Conservation (phyloP, 2,329 filamentous ascomycete species). For the Aureobasidium mangrovei region DNA sequence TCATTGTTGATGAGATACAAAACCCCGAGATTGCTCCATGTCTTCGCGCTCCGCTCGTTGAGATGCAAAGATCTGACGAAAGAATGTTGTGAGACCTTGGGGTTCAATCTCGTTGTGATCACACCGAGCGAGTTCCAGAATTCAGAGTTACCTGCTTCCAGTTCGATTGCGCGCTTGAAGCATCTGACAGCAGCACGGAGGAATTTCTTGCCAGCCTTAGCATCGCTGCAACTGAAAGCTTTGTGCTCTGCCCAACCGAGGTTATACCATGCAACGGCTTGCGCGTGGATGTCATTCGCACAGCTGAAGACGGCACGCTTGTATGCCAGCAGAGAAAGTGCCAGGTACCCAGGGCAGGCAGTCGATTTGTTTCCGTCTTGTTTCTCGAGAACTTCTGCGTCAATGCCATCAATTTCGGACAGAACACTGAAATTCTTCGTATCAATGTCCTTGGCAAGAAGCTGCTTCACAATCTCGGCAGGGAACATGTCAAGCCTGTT, state of each 20-base stretch:
- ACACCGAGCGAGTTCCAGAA: conserved; percentile 97
- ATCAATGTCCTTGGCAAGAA: conserved; percentile 50
- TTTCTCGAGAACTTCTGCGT: conserved; percentile 17
- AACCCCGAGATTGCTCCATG: conserved; percentile 86
- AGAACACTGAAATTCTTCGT: conserved; percentile 53
- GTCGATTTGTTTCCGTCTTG: neutral
- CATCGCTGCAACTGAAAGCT: conserved; percentile 55
- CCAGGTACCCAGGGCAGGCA: neutral
- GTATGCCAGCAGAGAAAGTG: conserved; percentile 56
- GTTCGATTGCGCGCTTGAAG: conserved; percentile 92
- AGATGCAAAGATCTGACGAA: conserved; percentile 88
- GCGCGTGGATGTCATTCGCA: conserved; percentile 68
- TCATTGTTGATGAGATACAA: conserved; percentile 82
- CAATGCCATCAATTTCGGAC: conserved; percentile 59
- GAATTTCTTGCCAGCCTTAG: conserved; percentile 54
- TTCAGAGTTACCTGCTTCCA: conserved; percentile 87
- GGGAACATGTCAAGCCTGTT: conserved; percentile 58
- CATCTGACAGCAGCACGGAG: conserved; percentile 75
- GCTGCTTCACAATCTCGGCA: conserved; percentile 42
- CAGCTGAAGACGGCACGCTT: conserved; percentile 75
- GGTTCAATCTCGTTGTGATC: conserved; percentile 76
- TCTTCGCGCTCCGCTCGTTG: conserved; percentile 73
- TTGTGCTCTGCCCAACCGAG: conserved; percentile 88
- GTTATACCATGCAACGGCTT: conserved; percentile 95
- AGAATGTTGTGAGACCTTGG: conserved; percentile 82